Base-by-base conservation (phyloP, 345 rosid genomes). In the Euphorbia peplus region DNA sequence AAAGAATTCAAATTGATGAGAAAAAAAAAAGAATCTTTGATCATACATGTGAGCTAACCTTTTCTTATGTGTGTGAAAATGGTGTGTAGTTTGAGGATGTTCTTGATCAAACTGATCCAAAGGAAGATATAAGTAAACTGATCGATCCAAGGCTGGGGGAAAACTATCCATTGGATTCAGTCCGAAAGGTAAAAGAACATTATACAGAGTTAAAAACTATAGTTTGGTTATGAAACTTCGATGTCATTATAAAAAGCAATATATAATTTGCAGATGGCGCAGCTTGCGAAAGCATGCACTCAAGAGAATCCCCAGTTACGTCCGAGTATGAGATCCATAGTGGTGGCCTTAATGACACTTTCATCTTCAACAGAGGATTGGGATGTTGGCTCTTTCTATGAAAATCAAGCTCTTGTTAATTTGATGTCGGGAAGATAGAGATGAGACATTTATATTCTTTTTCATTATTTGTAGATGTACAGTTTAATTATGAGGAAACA, bases 321-420 rank as follows among this genome's bases (percentile, higher is more conserved):
- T 4, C 98, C 98, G 1, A 86, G 86, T 32, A 95, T 88, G 98
- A 87, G 97, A 75, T 88, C 93, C 46, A 78, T 92, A 3, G 99
- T 92, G 69, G 98, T 92, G 44, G 96, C 97, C 37, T 73, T 90
- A 41, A 92, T 87, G 75, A 86, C 98, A 2, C 92, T 95, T 22
- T 90, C 92, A 2, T 95, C 99, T 1, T 63, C 88, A 0, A 88
- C 96, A 0, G 96, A 88, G 63, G 95, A 90, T 19, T 92, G 96
- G 95, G 96, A 90, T 75, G 84, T 55, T 50, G 77, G 76, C 50
- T 22, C 92, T 59, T 84, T 88, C 76, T 84, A 85, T 25, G 89
- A 87, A 71, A 87, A 90, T 77, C 81, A 85, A 16, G 87, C 86
- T 75, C 81, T 90, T 0, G 71, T 85, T 66, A 89, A 87, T 70